Percentiles rank a stretch among this genome's conserved stretches.
phyloP scores from a whole-genome alignment of 768 basidiomycete genomes.

The Leccinum variicolor region DNA sequence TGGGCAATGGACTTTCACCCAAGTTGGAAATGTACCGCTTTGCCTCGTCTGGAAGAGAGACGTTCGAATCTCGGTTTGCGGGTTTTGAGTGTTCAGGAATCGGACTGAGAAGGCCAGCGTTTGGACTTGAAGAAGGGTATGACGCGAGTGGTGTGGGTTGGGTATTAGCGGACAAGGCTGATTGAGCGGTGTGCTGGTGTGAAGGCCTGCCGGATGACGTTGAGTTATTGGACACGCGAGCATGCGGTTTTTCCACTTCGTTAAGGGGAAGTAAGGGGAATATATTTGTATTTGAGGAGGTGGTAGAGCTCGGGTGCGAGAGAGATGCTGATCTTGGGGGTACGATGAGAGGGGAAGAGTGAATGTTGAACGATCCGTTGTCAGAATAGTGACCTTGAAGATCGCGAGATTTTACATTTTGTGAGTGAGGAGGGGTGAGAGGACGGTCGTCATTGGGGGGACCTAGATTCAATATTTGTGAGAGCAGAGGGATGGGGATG shows the following conservation, averaged over 20 bases:
- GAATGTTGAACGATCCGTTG: neutral
- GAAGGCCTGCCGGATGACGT: constrained; percentile 3
- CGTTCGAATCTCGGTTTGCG: constrained; percentile 60
- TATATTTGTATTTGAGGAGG: constrained; percentile 8
- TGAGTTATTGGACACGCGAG: constrained; percentile 2
- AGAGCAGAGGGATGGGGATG: neutral
- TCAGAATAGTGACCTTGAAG: constrained; percentile 1
- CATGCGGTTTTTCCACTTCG: constrained; percentile 9
- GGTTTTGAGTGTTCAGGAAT: constrained; percentile 33
- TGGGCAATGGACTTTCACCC: constrained; percentile 59
- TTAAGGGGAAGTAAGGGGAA: constrained; percentile 19
- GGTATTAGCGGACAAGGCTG: constrained; percentile 14
- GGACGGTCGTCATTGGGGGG: constrained; percentile 23
- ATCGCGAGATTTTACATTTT: constrained; percentile 10
- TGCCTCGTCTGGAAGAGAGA: constrained; percentile 75
- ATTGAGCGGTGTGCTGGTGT: constrained; percentile 6
- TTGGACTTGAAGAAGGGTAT: constrained; percentile 19
- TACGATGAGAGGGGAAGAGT: constrained; percentile 10
- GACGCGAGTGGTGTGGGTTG: constrained; percentile 16
- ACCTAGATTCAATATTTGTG: neutral
- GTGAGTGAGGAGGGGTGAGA: constrained; percentile 15
- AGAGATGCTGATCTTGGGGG: constrained; percentile 25
- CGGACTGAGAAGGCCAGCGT: constrained; percentile 18
- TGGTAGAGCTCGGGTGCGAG: constrained; percentile 6
- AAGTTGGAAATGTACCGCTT: constrained; percentile 68